These are phyloP conservation scores for Oryza rufipogon DNA, from an alignment of 176 grass and related monocot genomes.

Conservation along the genomic window DNA sequence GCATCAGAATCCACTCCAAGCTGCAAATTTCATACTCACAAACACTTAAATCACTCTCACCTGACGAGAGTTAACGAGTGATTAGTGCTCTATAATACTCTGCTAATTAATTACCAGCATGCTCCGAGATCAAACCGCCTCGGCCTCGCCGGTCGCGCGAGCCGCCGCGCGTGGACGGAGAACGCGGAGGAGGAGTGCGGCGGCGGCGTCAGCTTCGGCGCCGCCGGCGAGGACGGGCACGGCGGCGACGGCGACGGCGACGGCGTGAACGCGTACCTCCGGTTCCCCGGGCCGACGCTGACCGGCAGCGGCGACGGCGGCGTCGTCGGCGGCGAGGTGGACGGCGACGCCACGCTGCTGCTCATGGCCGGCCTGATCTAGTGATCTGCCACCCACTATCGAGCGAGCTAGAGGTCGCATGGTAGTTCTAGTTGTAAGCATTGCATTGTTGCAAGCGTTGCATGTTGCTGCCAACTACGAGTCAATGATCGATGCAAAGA, in stretches of 20 bases:
- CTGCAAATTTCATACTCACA: background rate
- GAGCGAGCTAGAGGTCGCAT: too few relatives aligned
- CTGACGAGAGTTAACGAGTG: background rate
- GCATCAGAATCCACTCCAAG: constrained; percentile 13
- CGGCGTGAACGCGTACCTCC: constrained; percentile 4
- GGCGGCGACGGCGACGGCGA: constrained; percentile 11
- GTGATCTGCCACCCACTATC: too few relatives aligned
- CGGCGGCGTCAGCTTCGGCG: background rate
- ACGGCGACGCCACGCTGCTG: background rate
- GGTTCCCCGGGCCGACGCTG: constrained; percentile 23
- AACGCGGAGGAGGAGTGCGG: constrained; percentile 1
- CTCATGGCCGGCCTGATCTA: background rate
- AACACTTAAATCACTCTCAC: background rate
- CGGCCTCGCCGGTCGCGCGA: background rate
- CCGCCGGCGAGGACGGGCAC: background rate
- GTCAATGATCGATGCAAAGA: background rate
- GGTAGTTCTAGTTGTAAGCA: background rate
- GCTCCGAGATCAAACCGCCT: constrained; percentile 1
- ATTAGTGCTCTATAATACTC: constrained; percentile 22
- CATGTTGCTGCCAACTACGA: background rate
- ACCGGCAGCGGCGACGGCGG: constrained; percentile 13
- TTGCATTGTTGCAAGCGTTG: background rate
- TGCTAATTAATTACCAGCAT: background rate
- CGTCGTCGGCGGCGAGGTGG: background rate
- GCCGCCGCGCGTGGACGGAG: background rate